Base-by-base conservation (phyloP, 805 yeast genomes). In the Myxozyma mucilagina region DNA sequence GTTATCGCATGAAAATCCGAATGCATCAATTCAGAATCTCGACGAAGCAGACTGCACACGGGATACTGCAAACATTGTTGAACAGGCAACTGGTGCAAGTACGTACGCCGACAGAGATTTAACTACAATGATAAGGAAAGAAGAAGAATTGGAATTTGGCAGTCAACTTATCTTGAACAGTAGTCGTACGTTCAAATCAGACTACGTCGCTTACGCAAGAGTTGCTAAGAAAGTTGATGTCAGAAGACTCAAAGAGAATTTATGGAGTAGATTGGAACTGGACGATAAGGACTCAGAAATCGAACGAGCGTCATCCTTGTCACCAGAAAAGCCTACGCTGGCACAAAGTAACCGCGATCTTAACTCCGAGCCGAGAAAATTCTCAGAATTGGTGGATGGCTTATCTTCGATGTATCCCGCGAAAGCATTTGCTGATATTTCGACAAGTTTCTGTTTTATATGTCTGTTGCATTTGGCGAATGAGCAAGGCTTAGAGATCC, bases 391-490 rank as follows among this genome's bases (percentile, higher is more conserved):
- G 39, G 82, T 86, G 4, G 73, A 73, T 2, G 80, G 79, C 32
- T 78, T 87, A 29, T 77, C 77, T 18, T 73, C 74, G 8, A 77
- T 78, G 71, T 90, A 91, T 70, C 78, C 82, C 0, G 73, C 77
- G 8, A 84, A 82, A 51, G 81, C 84, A 50, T 76, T 79, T 66
- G 80, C 80, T 53, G 96, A 90, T 55, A 74, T 91, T 7, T 87
- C 96, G 0, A 90, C 96, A 0, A 87, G 96, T 73, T 88, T 88
- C 72, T 88, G 89, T 69, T 90, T 90, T 68, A 89, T 90, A 60
- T 88, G 96, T 68, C 74, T 90, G 69, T 75, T 90, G 39, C 97
- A 90, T 74, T 76, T 90, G 66, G 96, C 96, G 13, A 90, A 91
- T 71, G 97, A 90, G 72, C 86, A 88, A 69, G 93, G 92, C 0